phyloP scores from a whole-genome alignment of 2,329 filamentous ascomycete species.

The Ceratocystis ficicola region DNA sequence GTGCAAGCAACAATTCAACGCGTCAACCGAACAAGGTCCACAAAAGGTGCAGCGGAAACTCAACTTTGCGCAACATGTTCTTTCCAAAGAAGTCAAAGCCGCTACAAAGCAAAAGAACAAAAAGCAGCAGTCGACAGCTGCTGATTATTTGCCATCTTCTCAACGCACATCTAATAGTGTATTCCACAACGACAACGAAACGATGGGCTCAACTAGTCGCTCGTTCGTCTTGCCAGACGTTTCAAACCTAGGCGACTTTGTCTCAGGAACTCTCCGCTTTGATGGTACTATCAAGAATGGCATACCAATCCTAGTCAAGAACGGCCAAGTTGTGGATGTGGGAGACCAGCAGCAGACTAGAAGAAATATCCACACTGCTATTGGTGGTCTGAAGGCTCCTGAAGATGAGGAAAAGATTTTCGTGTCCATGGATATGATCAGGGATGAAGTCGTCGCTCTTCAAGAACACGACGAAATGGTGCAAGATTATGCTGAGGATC shows the following conservation, averaged over 20 bases:
- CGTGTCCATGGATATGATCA: conserved; percentile 50
- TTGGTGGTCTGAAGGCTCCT: conserved; percentile 40
- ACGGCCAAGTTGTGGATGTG: conserved; percentile 39
- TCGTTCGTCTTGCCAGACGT: conserved; percentile 46
- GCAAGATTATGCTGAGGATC: conserved; percentile 41
- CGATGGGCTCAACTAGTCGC: conserved; percentile 31
- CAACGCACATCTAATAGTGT: conserved; percentile 22
- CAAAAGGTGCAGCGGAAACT: conserved; percentile 21
- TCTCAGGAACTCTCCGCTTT: conserved; percentile 43
- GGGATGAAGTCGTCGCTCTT: conserved; percentile 43
- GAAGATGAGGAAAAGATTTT: conserved; percentile 47
- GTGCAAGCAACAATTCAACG: conserved; percentile 14
- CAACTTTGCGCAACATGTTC: conserved; percentile 21
- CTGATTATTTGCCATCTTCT: neutral
- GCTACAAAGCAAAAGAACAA: conserved; percentile 20
- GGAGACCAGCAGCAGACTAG: conserved; percentile 29
- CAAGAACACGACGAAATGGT: conserved; percentile 46
- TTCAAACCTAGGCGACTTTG: conserved; percentile 44
- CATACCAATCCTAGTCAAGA: conserved; percentile 44
- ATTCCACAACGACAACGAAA: conserved; percentile 22
- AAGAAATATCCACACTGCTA: conserved; percentile 33
- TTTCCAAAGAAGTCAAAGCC: conserved; percentile 22
- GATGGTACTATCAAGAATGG: conserved; percentile 41
- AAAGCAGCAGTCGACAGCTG: neutral
- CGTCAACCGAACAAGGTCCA: conserved; percentile 10